phyloP scores from a whole-genome alignment of 2,329 filamentous ascomycete genomes.

The Trichoderma semiorbis region DNA sequence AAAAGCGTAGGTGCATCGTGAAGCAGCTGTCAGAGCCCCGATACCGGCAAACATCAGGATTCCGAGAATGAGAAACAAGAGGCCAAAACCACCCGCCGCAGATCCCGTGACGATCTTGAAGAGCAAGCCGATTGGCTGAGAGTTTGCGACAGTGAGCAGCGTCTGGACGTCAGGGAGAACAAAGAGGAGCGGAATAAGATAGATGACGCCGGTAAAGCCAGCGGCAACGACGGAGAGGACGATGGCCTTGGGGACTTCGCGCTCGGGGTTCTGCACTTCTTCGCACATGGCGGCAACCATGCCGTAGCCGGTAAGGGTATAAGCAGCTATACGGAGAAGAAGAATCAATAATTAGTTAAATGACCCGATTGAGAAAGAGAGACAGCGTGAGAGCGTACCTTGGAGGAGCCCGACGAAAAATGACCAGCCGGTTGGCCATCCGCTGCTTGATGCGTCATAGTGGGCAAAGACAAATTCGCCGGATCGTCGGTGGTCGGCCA shows the following conservation, averaged over 20 bases:
- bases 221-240: slow-evolving; percentile 64
- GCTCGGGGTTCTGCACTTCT: slow-evolving; percentile 59
- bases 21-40: slow-evolving; percentile 70
- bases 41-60: slow-evolving; percentile 75
- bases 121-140: slow-evolving; percentile 71
- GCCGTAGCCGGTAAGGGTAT: slow-evolving; percentile 46
- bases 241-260: slow-evolving; percentile 65
- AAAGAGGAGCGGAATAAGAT: slow-evolving; percentile 72
- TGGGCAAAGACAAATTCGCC: slow-evolving; percentile 64
- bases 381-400: slow-evolving; percentile 28
- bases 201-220: slow-evolving; percentile 59
- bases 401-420: slow-evolving; percentile 55
- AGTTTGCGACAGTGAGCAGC: slow-evolving; percentile 63
- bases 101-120: slow-evolving; percentile 76
- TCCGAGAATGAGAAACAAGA: slow-evolving; percentile 72
- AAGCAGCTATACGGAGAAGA: slow-evolving; percentile 41
- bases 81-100: slow-evolving; percentile 67
- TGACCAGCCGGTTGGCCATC: slow-evolving; percentile 64
- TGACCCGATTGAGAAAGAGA: not conserved
- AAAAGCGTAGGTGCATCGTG: slow-evolving; percentile 72
- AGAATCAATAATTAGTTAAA: not conserved
- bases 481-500: slow-evolving; percentile 60
- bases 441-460: slow-evolving; percentile 66
- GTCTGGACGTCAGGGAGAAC: slow-evolving; percentile 65
- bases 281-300: slow-evolving; percentile 55